These are phyloP conservation scores for Claviceps sp. DNA, from an alignment of 2,329 filamentous ascomycete genomes.

Conservation along the genomic window DNA sequence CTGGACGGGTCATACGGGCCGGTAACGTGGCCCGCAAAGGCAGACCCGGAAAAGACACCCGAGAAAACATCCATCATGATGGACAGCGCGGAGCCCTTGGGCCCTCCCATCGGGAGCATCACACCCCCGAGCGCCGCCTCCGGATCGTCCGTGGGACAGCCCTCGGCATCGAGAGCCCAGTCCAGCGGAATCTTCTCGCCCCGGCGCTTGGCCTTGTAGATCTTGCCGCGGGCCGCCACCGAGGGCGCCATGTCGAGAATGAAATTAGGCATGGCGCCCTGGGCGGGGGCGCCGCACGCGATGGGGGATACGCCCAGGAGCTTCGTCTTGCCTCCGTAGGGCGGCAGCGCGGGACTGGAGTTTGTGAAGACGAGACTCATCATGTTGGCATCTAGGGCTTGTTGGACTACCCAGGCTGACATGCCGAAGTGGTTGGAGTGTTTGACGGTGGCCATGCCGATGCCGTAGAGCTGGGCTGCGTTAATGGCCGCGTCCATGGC, in stretches of 20 bases:
- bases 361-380: conserved; percentile 62
- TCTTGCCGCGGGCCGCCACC: conserved; percentile 57
- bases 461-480: conserved; percentile 51
- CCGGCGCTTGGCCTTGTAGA: conserved; percentile 54
- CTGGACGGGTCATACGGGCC: conserved; percentile 61
- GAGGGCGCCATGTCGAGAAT: conserved; percentile 65
- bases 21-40: conserved; percentile 66
- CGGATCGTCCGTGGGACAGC: conserved; percentile 58
- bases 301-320: conserved; percentile 64
- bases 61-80: conserved; percentile 90
- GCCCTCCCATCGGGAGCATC: conserved; percentile 77
- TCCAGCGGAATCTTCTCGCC: conserved; percentile 56
- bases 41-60: conserved; percentile 61
- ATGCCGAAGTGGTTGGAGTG: conserved; percentile 78
- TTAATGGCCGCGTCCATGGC: conserved; percentile 56
- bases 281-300: conserved; percentile 60
- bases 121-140: conserved; percentile 58
- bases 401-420: conserved; percentile 67
- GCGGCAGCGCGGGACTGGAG: conserved; percentile 57
- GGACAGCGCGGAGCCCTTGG: conserved; percentile 63
- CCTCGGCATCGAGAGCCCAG: conserved; percentile 65
- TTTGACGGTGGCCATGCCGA: conserved; percentile 64
- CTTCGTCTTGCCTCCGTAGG: conserved; percentile 54
- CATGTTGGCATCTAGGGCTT: conserved; percentile 59
- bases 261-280: conserved; percentile 39